Evolutionary conservation across 768 basidiomycete genomes (phyloP).

Genomic region (Pulveroboletus sp.): DNA sequence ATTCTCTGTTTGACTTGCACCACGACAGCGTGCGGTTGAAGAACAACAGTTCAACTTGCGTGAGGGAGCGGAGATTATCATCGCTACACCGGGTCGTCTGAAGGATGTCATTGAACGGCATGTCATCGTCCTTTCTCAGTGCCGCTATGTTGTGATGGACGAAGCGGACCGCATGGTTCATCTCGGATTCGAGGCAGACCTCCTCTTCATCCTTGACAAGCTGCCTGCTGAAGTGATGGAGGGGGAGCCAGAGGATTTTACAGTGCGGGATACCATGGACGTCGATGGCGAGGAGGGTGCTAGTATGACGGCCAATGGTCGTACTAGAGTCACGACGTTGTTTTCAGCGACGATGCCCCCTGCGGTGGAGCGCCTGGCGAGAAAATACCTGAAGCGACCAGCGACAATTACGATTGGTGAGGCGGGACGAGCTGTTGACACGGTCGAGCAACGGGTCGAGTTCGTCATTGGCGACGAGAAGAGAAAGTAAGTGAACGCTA

Average conservation of each 20-base stretch:
- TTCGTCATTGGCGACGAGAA: constrained; percentile 92
- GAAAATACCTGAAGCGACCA: constrained; percentile 89
- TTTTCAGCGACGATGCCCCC: constrained; percentile 99
- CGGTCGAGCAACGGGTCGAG: constrained; percentile 94
- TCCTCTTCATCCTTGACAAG: constrained; percentile 92
- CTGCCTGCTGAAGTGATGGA: constrained; percentile 84
- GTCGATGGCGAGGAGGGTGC: constrained; percentile 64
- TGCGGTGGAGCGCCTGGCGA: constrained; percentile 89
- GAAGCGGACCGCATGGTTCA: constrained; percentile 99
- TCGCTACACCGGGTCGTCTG: constrained; percentile 96
- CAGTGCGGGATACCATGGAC: constrained; percentile 60
- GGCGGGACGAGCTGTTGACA: constrained; percentile 96
- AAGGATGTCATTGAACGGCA: constrained; percentile 97
- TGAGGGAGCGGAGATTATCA: constrained; percentile 98
- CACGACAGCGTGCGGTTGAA: constrained; percentile 75
- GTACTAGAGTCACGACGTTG: constrained; percentile 88
- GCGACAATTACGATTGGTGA: constrained; percentile 98
- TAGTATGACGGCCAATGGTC: constrained; percentile 45
- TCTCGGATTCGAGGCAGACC: constrained; percentile 91
- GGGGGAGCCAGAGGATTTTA: constrained; percentile 49
- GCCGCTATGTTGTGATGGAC: constrained; percentile 99
- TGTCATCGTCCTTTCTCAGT: constrained; percentile 93
- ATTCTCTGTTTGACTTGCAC: constrained; percentile 10
- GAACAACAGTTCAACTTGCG: constrained; percentile 97
- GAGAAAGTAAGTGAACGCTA: constrained; percentile 68